A percentile compares a stretch with the other conserved stretches of the same genome.
phyloP scores from a whole-genome alignment of 2,329 filamentous ascomycete species.

The Diaporthe sp. region DNA sequence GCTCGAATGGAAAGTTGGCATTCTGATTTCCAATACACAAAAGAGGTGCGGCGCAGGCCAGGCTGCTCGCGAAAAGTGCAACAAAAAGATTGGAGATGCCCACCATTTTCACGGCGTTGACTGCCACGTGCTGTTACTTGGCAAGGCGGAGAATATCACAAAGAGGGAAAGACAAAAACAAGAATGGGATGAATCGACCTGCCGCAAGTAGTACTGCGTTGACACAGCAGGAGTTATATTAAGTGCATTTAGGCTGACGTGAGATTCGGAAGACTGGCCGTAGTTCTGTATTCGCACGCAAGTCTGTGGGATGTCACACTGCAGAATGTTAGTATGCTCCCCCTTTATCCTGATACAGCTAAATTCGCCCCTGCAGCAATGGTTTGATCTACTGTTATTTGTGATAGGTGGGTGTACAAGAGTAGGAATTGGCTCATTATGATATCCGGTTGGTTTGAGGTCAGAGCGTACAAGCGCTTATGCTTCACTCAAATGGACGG shows the following conservation, averaged over 20 bases:
- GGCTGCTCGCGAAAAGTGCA: not conserved
- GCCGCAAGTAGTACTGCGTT: not conserved
- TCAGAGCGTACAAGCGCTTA: not conserved
- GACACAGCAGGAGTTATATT: not conserved
- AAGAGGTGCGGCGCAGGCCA: constrained; percentile 15
- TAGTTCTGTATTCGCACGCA: not conserved
- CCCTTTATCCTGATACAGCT: not conserved
- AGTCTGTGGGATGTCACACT: not conserved
- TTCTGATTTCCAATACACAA: constrained; percentile 7
- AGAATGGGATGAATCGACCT: not conserved
- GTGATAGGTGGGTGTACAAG: not conserved
- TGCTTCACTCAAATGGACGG: not conserved
- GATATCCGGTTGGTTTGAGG: not conserved
- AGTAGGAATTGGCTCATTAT: not conserved
- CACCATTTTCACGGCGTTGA: not conserved
- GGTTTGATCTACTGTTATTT: not conserved
- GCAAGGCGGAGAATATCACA: not conserved
- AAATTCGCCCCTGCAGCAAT: not conserved
- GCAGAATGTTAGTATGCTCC: not conserved
- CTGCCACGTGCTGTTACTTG: not conserved
- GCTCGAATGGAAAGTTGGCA: constrained; percentile 8
- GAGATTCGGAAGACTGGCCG: not conserved
- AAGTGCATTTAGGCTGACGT: constrained; percentile 5
- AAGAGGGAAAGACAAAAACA: not conserved
- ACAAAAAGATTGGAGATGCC: constrained; percentile 2